A percentile compares a stretch with the other conserved stretches of the same genome.
Evolutionary conservation across 805 yeast genomes (phyloP).

Genomic region (Starmerella kuoi): DNA sequence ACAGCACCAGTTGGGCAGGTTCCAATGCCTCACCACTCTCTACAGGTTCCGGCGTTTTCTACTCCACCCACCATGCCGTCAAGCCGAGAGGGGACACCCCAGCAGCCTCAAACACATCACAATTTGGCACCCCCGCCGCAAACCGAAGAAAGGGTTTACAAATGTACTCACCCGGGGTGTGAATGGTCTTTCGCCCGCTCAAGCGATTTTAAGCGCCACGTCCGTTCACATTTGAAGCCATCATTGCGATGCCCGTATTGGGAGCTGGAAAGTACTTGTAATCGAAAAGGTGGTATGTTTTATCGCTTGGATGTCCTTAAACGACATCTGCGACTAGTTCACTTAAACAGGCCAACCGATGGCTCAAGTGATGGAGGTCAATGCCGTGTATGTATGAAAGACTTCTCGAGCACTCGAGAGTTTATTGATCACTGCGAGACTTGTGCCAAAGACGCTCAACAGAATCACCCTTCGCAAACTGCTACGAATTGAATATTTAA

Average conservation of each 20-base stretch:
- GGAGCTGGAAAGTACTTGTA: conserved; percentile 57
- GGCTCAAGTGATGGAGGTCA: conserved; percentile 44
- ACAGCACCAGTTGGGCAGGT: neutral
- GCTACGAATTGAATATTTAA: too few species aligned
- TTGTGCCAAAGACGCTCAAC: conserved; percentile 37
- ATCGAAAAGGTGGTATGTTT: conserved; percentile 64
- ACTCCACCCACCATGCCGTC: neutral
- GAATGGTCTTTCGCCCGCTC: conserved; percentile 60
- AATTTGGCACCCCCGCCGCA: neutral
- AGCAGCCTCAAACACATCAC: neutral
- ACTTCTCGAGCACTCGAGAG: conserved; percentile 41
- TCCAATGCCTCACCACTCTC: neutral
- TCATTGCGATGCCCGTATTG: conserved; percentile 62
- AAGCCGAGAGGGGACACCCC: neutral
- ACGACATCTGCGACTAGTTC: conserved; percentile 59
- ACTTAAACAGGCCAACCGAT: conserved; percentile 39
- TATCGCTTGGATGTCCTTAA: conserved; percentile 62
- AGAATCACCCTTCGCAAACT: neutral
- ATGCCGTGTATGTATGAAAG: conserved; percentile 52
- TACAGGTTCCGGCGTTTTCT: neutral
- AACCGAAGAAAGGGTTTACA: conserved; percentile 16
- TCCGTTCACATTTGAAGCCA: conserved; percentile 54
- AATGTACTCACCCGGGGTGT: conserved; percentile 36
- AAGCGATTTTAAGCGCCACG: conserved; percentile 57
- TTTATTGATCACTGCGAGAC: conserved; percentile 55